Evolutionary conservation across 2,329 filamentous ascomycete species (phyloP).

Genomic region (Fusarium sp.): DNA sequence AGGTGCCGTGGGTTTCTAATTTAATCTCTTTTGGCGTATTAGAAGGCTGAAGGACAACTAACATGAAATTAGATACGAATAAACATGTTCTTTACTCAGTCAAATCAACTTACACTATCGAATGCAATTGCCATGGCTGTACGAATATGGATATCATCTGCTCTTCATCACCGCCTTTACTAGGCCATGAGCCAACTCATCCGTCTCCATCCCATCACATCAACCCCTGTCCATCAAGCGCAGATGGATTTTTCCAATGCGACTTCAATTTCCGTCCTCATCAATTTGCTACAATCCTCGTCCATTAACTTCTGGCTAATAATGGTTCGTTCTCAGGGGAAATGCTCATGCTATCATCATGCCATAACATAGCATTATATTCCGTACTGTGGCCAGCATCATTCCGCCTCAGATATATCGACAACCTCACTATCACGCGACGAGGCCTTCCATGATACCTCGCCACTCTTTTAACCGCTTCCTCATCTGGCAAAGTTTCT

Average conservation of each 20-base stretch:
- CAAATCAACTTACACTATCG: background rate
- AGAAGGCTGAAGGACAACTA: background rate
- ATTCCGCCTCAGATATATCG: background rate
- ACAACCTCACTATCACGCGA: slow-evolving; percentile 24
- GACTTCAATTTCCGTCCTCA: slow-evolving; percentile 23
- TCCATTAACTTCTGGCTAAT: background rate
- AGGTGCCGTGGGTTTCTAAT: slow-evolving; percentile 12
- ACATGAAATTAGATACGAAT: background rate
- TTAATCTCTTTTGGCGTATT: slow-evolving; percentile 14
- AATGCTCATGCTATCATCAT: slow-evolving; percentile 14
- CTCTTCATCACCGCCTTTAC: slow-evolving; percentile 28
- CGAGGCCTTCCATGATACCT: slow-evolving; percentile 5
- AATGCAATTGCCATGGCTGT: background rate
- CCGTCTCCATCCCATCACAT: slow-evolving; percentile 30
- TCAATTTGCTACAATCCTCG: slow-evolving; percentile 18
- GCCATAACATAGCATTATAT: background rate
- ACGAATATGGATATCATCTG: background rate
- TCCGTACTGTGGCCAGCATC: background rate
- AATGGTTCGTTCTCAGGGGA: slow-evolving; percentile 6
- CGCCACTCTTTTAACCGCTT: slow-evolving; percentile 31
- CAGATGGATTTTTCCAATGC: slow-evolving; percentile 23
- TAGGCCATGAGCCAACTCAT: slow-evolving; percentile 16
- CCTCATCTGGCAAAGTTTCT: slow-evolving; percentile 37
- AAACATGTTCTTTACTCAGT: background rate
- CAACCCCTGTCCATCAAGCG: slow-evolving; percentile 32